phyloP scores from a whole-genome alignment of 495 filamentous ascomycete genomes.

The Coniosporium apollinis region DNA sequence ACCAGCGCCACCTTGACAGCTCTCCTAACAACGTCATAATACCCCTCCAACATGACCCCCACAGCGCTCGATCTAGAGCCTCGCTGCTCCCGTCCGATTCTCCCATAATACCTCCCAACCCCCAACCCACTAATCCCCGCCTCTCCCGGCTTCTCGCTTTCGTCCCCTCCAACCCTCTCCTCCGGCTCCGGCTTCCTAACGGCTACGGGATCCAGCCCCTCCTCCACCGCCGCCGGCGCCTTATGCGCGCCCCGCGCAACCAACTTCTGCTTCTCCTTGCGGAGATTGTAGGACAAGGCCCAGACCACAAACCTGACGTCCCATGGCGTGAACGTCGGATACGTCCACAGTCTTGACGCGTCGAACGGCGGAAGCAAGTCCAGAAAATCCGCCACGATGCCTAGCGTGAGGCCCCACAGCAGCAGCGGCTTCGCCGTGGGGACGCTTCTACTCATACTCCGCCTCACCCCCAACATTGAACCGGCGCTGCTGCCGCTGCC shows the following conservation, averaged over 20 bases:
- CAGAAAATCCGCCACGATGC: slow-evolving; percentile 55
- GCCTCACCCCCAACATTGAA: too few species aligned
- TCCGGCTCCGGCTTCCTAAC: slow-evolving; percentile 11
- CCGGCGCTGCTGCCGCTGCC: background rate
- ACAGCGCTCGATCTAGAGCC: slow-evolving; percentile 29
- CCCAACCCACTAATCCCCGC: slow-evolving; percentile 32
- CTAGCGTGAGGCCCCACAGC: slow-evolving; percentile 62
- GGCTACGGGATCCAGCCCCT: slow-evolving; percentile 23
- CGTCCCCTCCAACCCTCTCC: slow-evolving; percentile 5
- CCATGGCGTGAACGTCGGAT: slow-evolving; percentile 54
- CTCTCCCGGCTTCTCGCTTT: slow-evolving; percentile 28
- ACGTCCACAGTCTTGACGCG: slow-evolving; percentile 46
- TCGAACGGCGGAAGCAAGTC: slow-evolving; percentile 50
- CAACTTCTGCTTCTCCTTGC: slow-evolving; percentile 36
- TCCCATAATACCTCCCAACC: slow-evolving; percentile 28
- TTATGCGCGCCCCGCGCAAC: slow-evolving; percentile 10
- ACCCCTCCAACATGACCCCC: slow-evolving; percentile 48
- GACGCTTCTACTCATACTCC: slow-evolving; percentile 10
- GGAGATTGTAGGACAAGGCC: slow-evolving; percentile 42
- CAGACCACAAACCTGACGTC: slow-evolving; percentile 46
- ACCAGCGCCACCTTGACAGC: slow-evolving; percentile 40
- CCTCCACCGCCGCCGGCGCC: slow-evolving; percentile 28
- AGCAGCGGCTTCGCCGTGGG: slow-evolving; percentile 35
- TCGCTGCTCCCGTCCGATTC: slow-evolving; percentile 11
- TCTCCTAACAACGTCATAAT: slow-evolving; percentile 44